Evolutionary conservation across 1,284 basidiomycete genomes (phyloP).

Genomic region (Leccinum pachyderme): DNA sequence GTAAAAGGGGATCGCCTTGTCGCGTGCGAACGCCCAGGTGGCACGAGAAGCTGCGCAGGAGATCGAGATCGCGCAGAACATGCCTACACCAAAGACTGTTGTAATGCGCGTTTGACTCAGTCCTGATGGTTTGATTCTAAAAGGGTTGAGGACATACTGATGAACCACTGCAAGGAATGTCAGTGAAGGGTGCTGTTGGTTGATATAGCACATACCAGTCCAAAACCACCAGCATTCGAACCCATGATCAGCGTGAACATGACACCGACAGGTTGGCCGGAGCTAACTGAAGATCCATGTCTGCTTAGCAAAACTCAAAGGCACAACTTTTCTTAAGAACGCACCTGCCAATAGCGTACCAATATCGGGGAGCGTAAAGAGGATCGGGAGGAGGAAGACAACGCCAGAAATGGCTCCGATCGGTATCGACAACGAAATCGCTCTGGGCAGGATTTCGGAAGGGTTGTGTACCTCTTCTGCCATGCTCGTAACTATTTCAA

Average conservation of each 20-base stretch:
- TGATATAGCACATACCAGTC: conserved; percentile 40
- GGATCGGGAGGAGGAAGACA: conserved; percentile 65
- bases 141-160: conserved; percentile 33
- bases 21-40: conserved; percentile 70
- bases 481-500: conserved; percentile 49
- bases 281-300: conserved; percentile 41
- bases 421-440: conserved; percentile 60
- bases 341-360: conserved; percentile 49
- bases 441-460: conserved; percentile 52
- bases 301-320: not conserved
- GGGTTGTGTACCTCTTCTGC: conserved; percentile 67
- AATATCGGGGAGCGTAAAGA: conserved; percentile 66
- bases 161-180: conserved; percentile 41
- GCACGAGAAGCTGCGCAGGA: conserved; percentile 66
- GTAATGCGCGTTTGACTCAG: not conserved
- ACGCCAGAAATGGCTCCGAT: conserved; percentile 59
- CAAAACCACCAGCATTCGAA: conserved; percentile 61
- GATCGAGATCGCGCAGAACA: conserved; percentile 60
- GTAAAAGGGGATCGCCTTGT: conserved; percentile 63
- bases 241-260: conserved; percentile 67
- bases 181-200: not conserved
- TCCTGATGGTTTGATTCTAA: not conserved
- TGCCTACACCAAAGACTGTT: conserved; percentile 50
- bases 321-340: not conserved
- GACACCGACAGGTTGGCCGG: conserved; percentile 64